These are phyloP conservation scores for Dipodascus albidus DNA, from an alignment of 805 yeast genomes.

Conservation along the genomic window DNA sequence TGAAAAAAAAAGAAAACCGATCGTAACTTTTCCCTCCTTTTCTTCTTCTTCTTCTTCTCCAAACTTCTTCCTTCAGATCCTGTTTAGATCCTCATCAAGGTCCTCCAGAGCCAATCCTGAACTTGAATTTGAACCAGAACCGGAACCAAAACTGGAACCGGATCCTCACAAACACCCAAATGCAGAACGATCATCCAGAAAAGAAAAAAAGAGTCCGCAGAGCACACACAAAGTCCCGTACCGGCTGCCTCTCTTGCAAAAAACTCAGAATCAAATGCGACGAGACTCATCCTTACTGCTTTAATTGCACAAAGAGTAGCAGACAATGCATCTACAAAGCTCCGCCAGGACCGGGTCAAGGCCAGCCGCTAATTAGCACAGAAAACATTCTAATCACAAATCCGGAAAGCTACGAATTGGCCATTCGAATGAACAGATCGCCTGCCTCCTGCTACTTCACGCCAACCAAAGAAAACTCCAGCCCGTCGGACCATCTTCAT, in stretches of 20 bases:
- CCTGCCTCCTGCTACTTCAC: not conserved
- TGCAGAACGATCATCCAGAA: not conserved
- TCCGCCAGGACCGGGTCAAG: not conserved
- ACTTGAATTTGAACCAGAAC: no score
- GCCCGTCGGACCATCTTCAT: not conserved
- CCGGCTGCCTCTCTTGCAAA: constrained; percentile 13
- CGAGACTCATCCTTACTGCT: constrained; percentile 58
- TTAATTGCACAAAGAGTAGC: constrained; percentile 43
- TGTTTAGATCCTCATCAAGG: no score
- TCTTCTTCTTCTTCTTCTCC: no score
- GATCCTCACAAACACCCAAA: not conserved
- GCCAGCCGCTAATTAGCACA: not conserved
- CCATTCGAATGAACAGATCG: not conserved
- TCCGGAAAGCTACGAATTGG: not conserved
- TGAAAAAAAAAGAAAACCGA: no score
- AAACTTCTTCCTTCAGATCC: no score
- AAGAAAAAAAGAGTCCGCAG: not conserved
- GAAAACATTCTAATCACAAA: not conserved
- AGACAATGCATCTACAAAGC: constrained; percentile 1
- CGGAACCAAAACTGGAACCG: no score
- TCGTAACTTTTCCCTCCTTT: no score
- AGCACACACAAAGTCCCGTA: constrained; percentile 8
- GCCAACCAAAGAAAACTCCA: not conserved
- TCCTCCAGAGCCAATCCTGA: no score
- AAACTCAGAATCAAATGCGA: constrained; percentile 35